Conservation (phyloP, 768 basidiomycete species). For the Termitomyces sp. region DNA sequence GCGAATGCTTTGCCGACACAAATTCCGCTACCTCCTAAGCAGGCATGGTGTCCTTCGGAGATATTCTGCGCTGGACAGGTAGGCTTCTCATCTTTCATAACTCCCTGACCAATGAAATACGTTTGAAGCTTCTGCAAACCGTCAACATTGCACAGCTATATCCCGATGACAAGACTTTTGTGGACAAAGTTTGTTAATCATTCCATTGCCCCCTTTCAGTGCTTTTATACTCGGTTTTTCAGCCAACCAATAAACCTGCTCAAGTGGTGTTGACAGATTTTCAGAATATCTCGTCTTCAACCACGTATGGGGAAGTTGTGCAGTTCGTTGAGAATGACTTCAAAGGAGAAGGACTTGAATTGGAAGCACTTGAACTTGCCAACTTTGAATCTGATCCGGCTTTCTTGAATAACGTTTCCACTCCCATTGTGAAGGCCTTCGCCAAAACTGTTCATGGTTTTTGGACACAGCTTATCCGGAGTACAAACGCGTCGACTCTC, state of each 20-base stretch:
- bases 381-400: conserved; percentile 59
- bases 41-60: conserved; percentile 68
- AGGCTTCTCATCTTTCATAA: conserved; percentile 18
- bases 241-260: conserved; percentile 69
- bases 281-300: conserved; percentile 33
- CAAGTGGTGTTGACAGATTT: conserved; percentile 71
- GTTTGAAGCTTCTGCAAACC: conserved; percentile 63
- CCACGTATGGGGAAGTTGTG: conserved; percentile 61
- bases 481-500: conserved; percentile 63
- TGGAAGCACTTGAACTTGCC: conserved; percentile 54
- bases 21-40: conserved; percentile 54
- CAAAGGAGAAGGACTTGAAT: conserved; percentile 79
- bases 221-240: conserved; percentile 8
- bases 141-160: conserved; percentile 75
- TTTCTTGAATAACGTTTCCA: conserved; percentile 65
- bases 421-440: conserved; percentile 67
- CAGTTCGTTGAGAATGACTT: conserved; percentile 73
- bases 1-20: conserved; percentile 58
- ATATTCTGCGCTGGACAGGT: conserved; percentile 82
- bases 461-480: conserved; percentile 76
- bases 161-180: conserved; percentile 82
- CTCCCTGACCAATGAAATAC: background rate
- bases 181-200: conserved; percentile 48
- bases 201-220: background rate
- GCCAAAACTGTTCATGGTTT: conserved; percentile 76